phyloP scores from a whole-genome alignment of 306 rosid species.

The Pueraria montana region DNA sequence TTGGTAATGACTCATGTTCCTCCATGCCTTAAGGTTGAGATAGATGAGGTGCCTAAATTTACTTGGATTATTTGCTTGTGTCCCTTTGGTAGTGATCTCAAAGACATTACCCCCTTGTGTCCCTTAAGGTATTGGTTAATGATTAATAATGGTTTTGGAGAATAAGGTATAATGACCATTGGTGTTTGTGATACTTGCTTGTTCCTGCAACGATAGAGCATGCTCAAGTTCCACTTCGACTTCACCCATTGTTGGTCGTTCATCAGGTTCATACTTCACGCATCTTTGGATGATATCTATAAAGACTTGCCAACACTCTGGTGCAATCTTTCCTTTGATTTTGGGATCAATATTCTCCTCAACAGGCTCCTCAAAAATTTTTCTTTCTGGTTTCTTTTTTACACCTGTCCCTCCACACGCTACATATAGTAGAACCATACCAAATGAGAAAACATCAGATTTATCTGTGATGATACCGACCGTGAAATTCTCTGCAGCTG shows the following conservation, averaged over 20 bases:
- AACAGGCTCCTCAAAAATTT: background rate
- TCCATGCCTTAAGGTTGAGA: background rate
- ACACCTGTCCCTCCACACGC: background rate
- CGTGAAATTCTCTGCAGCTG: background rate
- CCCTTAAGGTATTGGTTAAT: too few species aligned
- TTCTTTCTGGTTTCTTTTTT: accelerated
- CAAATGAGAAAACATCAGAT: slow-evolving; percentile 17
- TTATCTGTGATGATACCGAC: background rate
- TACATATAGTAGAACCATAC: background rate
- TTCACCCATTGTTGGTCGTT: slow-evolving; percentile 55
- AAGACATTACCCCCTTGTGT: background rate
- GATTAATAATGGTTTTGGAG: slow-evolving; percentile 4
- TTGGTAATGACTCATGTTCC: background rate
- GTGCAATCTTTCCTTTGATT: slow-evolving; percentile 47
- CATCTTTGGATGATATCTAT: slow-evolving; percentile 36
- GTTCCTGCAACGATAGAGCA: slow-evolving; percentile 44
- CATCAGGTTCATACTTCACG: background rate
- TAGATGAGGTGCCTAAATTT: background rate
- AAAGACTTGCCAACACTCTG: slow-evolving; percentile 38
- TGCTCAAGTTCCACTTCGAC: slow-evolving; percentile 51
- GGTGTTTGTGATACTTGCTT: slow-evolving; percentile 20
- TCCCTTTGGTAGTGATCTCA: background rate
- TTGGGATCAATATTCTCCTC: background rate
- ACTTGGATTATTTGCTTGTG: background rate
- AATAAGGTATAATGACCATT: background rate